Base-by-base conservation (phyloP, 176 grass and related monocot genomes). In the Triticum dicoccoides region DNA sequence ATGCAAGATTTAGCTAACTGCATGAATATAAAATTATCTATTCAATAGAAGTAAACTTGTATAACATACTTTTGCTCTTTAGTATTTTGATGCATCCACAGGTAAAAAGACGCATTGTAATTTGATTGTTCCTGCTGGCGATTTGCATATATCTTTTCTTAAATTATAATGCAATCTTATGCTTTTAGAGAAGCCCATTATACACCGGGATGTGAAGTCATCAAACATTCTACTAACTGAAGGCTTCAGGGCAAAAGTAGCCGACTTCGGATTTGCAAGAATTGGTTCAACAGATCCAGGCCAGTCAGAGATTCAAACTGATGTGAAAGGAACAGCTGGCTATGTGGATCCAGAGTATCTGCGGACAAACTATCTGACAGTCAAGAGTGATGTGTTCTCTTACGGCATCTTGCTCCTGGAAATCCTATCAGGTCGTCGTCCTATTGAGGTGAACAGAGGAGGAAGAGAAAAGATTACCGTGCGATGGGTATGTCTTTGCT, bases 261-360 rank as follows among this genome's bases (percentile, higher is more conserved):
- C 92, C 18, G 97, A 99, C 80, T 99, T 99, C n/a, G 97, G 97
- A 44, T 94, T 99, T 66, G 97, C 97, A 77, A 92, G 89, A 91
- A 89, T 85, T 32, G 97, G 97, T 79, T 83, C 97, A 70, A 85
- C 87, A 29, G 92, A 99, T 17, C 91, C 86, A 78, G 95, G 84
- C 7, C 94, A 99, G 85, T 96, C 91, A 81, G 94, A 93, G 76
- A 91, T 99, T 76, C 23, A 89, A 27, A 99, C 97, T 65, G 90
- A 81, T 56, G 89, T 99, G 77, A 94, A 88, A 84, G 97, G 97
- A 64, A 99, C 97, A 8, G 92, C 92, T 70, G 97, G 97, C 24
- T 99, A 99, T 80, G 72, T 94, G 8, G 97, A 99, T 83, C 97
- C 97, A 67, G 94, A 99, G 75, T 99, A 99, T 87, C 80, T 99